A percentile compares a stretch with the other conserved stretches of the same genome.
Conservation (phyloP, 176 grass and related monocot genomes). For the Guadua angustifolia region DNA sequence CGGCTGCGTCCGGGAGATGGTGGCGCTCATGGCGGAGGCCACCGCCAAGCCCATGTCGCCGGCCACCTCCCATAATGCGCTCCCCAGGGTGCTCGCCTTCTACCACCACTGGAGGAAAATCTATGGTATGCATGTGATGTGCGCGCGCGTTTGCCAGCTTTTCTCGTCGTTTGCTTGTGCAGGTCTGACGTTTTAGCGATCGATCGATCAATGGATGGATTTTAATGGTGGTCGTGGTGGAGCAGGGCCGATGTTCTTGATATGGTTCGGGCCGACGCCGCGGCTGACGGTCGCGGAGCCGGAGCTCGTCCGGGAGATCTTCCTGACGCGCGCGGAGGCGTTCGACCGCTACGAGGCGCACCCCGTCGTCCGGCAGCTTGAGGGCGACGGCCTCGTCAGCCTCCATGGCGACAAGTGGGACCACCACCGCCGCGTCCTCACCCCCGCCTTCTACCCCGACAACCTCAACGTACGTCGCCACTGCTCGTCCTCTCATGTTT, state of each 20-base stretch:
- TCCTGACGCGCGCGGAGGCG: constrained; percentile 54
- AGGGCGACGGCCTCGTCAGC: constrained; percentile 84
- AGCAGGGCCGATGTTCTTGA: constrained; percentile 69
- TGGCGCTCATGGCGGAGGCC: constrained; percentile 71
- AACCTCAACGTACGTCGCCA: constrained; percentile 72
- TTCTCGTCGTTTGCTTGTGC: background rate
- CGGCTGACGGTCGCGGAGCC: constrained; percentile 73
- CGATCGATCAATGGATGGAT: background rate
- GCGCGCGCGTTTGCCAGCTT: background rate
- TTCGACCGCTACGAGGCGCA: constrained; percentile 88
- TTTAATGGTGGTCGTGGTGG: constrained; percentile 9
- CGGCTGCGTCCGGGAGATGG: constrained; percentile 80
- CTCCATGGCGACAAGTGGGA: constrained; percentile 83
- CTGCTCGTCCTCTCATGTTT: background rate
- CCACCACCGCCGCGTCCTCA: constrained; percentile 75
- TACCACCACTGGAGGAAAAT: constrained; percentile 90
- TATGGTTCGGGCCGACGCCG: constrained; percentile 88
- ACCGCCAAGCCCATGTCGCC: constrained; percentile 68
- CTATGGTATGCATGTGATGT: constrained; percentile 54
- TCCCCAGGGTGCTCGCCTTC: constrained; percentile 82
- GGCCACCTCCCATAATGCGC: constrained; percentile 61
- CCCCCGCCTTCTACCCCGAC: constrained; percentile 67
- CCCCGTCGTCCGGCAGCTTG: constrained; percentile 76
- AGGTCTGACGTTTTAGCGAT: background rate
- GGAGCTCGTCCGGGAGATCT: constrained; percentile 72